Evolutionary conservation across 208 protist genomes (phyloP).

Genomic region (Acanthamoeba healyi): DNA sequence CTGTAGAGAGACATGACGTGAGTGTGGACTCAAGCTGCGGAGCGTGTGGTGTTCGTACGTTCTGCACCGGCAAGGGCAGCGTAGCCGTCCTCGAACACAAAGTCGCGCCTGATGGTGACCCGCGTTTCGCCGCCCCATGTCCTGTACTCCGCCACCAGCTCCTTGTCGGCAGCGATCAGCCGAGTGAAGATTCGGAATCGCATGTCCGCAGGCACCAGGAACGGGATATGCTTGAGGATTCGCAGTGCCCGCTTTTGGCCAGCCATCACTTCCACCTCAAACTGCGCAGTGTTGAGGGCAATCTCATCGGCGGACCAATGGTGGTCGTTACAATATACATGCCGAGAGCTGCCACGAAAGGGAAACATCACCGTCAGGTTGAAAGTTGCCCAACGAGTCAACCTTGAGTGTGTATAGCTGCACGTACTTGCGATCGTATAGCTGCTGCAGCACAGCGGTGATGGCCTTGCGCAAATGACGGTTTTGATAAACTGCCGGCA

Average conservation of each 20-base stretch:
- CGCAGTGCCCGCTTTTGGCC: constrained; percentile 30
- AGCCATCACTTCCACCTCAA: constrained; percentile 14
- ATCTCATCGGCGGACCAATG: constrained; percentile 48
- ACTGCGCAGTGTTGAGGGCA: constrained; percentile 2
- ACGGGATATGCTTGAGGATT: constrained; percentile 83
- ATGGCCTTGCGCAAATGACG: constrained; percentile 27
- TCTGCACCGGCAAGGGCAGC: constrained; percentile 83
- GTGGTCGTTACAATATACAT: constrained; percentile 35
- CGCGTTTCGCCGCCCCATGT: neutral
- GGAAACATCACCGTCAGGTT: no score
- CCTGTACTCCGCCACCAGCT: constrained; percentile 20
- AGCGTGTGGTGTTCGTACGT: neutral
- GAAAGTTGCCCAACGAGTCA: no score
- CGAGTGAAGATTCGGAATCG: constrained; percentile 78
- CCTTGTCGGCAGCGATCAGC: constrained; percentile 75
- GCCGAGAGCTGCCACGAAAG: neutral
- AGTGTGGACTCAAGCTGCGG: neutral
- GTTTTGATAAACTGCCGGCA: constrained; percentile 41
- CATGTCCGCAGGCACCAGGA: constrained; percentile 83
- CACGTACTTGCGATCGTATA: constrained; percentile 68
- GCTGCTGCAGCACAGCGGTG: constrained; percentile 47
- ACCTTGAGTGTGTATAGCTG: no score
- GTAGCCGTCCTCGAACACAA: constrained; percentile 93
- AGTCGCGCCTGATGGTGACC: constrained; percentile 87
- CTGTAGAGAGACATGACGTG: constrained; percentile 1